Percentiles rank a stretch among this genome's conserved stretches.
Conservation (phyloP, 2,329 filamentous ascomycete species). For the Neophaeococcomyces aloes region DNA sequence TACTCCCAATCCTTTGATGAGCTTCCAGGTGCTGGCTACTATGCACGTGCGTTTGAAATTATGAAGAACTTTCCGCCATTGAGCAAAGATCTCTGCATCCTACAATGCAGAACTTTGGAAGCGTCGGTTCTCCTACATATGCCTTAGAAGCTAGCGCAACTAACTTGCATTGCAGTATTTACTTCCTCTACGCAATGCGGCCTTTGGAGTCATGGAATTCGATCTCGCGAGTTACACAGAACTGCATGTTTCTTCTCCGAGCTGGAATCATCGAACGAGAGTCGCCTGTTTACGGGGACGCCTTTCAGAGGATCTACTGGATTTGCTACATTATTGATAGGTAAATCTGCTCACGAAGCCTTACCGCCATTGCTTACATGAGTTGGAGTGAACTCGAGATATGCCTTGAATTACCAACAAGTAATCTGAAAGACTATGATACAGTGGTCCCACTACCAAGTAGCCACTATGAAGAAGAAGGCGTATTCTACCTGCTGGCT, state of each 20-base stretch:
- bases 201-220: constrained; percentile 42
- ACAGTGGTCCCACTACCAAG: background rate
- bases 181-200: no score
- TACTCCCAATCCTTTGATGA: background rate
- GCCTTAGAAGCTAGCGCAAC: no score
- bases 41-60: background rate
- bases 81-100: constrained; percentile 1
- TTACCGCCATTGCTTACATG: no score
- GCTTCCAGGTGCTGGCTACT: constrained; percentile 3
- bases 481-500: constrained; percentile 3
- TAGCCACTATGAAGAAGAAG: constrained; percentile 2
- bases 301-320: constrained; percentile 4
- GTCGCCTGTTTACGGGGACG: background rate
- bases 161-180: no score
- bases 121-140: constrained; percentile 42
- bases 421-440: background rate
- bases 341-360: no score
- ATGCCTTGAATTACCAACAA: constrained; percentile 1
- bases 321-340: no score
- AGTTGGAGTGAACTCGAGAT: constrained; percentile 2
- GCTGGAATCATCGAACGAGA: background rate
- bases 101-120: constrained; percentile 42
- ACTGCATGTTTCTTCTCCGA: background rate
- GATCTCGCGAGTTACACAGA: constrained; percentile 37
- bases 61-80: background rate